Conservation (phyloP, 2,329 filamentous ascomycete species). For the Xylariaceae sp. region DNA sequence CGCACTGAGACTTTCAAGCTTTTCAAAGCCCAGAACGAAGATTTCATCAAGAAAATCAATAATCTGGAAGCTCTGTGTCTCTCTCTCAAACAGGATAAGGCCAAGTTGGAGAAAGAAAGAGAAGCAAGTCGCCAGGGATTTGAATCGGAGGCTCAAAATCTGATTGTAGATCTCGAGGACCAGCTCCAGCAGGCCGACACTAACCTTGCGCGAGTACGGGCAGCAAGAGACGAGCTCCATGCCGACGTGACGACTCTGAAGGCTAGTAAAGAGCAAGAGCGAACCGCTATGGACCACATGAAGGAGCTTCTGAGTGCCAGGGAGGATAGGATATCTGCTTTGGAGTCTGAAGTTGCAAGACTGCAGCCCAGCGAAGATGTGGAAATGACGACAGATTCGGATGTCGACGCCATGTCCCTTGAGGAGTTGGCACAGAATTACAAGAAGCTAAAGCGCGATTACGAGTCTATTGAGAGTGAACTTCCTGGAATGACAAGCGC, state of each 20-base stretch:
- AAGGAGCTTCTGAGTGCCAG: slow-evolving; percentile 75
- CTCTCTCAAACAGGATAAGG: slow-evolving; percentile 75
- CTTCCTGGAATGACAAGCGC: slow-evolving; percentile 83
- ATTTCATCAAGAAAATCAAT: slow-evolving; percentile 87
- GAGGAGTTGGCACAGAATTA: slow-evolving; percentile 73
- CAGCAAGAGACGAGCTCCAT: slow-evolving; percentile 75
- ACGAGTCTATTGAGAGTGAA: slow-evolving; percentile 79
- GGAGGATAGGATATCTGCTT: slow-evolving; percentile 70
- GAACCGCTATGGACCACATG: slow-evolving; percentile 63
- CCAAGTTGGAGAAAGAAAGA: slow-evolving; percentile 79
- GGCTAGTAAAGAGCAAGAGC: slow-evolving; percentile 70
- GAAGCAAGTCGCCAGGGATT: slow-evolving; percentile 75
- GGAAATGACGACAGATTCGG: slow-evolving; percentile 41
- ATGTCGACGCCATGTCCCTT: slow-evolving; percentile 53
- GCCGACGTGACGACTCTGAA: slow-evolving; percentile 79
- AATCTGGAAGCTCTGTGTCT: slow-evolving; percentile 84
- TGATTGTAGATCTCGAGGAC: slow-evolving; percentile 72
- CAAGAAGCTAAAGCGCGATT: slow-evolving; percentile 70
- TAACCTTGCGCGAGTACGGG: slow-evolving; percentile 79
- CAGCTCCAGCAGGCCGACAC: slow-evolving; percentile 76
- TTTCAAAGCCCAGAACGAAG: slow-evolving; percentile 83
- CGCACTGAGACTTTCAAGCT: slow-evolving; percentile 91
- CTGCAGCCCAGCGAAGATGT: slow-evolving; percentile 49
- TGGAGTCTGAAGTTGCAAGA: slow-evolving; percentile 79
- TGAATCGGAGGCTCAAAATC: slow-evolving; percentile 70